Base-by-base conservation (phyloP, 192 early-diverging fungal species). In the Helicostylum pulchrum region DNA sequence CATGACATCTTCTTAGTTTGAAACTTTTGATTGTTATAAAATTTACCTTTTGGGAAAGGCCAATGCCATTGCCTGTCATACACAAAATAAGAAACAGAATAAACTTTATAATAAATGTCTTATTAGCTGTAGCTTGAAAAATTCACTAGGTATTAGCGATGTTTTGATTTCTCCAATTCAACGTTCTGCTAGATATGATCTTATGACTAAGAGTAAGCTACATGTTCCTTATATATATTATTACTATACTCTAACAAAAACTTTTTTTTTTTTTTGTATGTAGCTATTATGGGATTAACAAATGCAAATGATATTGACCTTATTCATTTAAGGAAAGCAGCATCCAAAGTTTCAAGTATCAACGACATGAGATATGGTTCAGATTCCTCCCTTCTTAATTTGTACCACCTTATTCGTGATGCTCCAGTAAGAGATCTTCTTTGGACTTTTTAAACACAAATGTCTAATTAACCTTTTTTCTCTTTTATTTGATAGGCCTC, bases 331-430 rank as follows among this genome's bases (percentile, higher is more conserved):
- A 54, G 36, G 9, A 39, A 39, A 6, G 36, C 9, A 3, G 36
- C 36, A 39, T n/a, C 31, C 6, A 64, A 48, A 39, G 56, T 54
- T 0, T 31, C 30, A 45, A 61, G 53, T n/a, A 64, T 71, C 17
- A 55, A 46, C 11, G 45, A 34, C 42, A 71, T 71, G 69, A 46
- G 46, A 14, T 63, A 71, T 51, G 69, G 64, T 23, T 8, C 53
- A 9, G 36, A 71, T 46, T 51, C 69, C 0, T 58, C 65, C 23
- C 49, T 65, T 11, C 47, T 71, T 19, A 60, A 65, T 44, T 43
- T 71, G 49, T 63, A 59, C 32, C 39, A 19, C 31, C 53, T 54
- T 6, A 71, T 71, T 43, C 39, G 56, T 10, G 48, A 64, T 23
- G 59, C 53, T 34, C 69, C 69, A n/a, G 69, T 71, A 59, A 36